Evolutionary conservation across 768 basidiomycete species (phyloP).

Genomic region (Collybiopsis luxurians): DNA sequence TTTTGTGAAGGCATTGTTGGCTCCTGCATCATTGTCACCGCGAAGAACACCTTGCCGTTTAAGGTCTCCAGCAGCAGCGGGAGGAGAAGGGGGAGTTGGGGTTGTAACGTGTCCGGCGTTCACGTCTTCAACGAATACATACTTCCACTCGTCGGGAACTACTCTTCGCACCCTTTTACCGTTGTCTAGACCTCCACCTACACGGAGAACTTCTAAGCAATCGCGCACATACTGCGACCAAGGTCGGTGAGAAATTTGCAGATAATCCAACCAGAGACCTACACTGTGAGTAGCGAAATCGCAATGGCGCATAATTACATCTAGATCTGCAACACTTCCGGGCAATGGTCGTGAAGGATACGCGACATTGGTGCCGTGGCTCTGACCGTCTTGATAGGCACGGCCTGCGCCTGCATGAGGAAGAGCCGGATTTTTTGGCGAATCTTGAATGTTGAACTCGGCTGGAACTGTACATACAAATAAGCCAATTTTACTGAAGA

Average conservation of each 20-base stretch:
- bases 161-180: slow-evolving; percentile 73
- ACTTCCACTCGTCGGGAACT: slow-evolving; percentile 80
- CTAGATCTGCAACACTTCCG: slow-evolving; percentile 86
- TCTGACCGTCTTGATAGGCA: slow-evolving; percentile 70
- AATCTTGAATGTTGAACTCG: background rate
- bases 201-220: slow-evolving; percentile 90
- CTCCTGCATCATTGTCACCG: background rate
- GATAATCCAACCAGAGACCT: slow-evolving; percentile 7
- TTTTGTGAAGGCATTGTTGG: slow-evolving; percentile 27
- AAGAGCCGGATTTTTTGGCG: slow-evolving; percentile 8
- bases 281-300: slow-evolving; percentile 87
- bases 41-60: slow-evolving; percentile 3
- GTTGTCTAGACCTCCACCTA: slow-evolving; percentile 87
- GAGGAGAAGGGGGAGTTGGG: background rate
- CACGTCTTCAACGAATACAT: slow-evolving; percentile 71
- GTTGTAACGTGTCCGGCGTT: background rate
- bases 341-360: slow-evolving; percentile 87
- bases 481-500: background rate
- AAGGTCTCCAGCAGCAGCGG: background rate
- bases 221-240: slow-evolving; percentile 83
- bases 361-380: slow-evolving; percentile 58
- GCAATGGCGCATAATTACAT: slow-evolving; percentile 91
- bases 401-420: slow-evolving; percentile 59
- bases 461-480: background rate
- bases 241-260: slow-evolving; percentile 12